Base-by-base conservation (phyloP, 306 rosid species). In the Phaseolus lunatus region DNA sequence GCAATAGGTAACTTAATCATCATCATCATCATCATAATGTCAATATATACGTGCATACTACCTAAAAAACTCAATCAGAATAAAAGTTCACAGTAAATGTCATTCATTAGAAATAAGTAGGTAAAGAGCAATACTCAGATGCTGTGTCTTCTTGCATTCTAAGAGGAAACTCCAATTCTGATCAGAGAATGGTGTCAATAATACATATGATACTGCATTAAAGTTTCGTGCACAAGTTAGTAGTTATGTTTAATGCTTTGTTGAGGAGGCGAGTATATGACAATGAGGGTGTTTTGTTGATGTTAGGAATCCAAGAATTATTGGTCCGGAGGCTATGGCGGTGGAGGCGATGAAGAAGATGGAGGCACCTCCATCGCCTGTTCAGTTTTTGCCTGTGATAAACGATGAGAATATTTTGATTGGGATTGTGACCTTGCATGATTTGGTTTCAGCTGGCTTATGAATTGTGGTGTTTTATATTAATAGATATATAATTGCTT, bases 311-410 rank as follows among this genome's bases (percentile, higher is more conserved):
- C 97, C 99, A 1, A 88, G 97, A 85, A 88, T 83, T 29, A 89
- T 96, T 7, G 84, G 88, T 39, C 91, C 93, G 7, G 96, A 93
- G 19, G 88, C 93, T 0, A 92, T 92, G 99, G 98, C 99, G 0
- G 99, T 96, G 22, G 92, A 88, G 2, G 99, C 99, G 53, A 96
- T 91, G 99, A 87, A 93, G 88, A 96, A 88, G 88, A 96, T 96
- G 98, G 99, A 96, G 85, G 98, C 97, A 12, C 92, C 99, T 8
- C 98, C 99, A 47, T 96, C 98, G 43, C 90, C 97, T 9, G 99
- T 96, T 19, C 99, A 92, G 71, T 96, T 96, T 85, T 89, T 96
- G 88, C 98, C 99, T 1, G 99, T 96, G 26, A 77, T 91, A 66
- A 84, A 87, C 78, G 84, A 84, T 54, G 80, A 87, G 66, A 90